phyloP scores from a whole-genome alignment of 1,139 yeast genomes.

The Yarrowia galli region DNA sequence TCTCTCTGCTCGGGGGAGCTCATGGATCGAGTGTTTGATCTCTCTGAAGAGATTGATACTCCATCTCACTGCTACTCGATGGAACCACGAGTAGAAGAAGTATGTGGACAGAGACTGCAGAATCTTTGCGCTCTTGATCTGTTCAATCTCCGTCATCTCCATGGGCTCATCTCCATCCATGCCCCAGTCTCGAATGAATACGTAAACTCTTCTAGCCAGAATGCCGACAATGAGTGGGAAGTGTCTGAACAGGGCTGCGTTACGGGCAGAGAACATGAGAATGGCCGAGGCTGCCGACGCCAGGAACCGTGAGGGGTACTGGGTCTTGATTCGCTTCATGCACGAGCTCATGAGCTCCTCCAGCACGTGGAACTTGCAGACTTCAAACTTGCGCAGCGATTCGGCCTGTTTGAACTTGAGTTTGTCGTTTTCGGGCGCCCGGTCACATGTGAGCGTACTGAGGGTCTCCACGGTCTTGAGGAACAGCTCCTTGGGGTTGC shows the following conservation, averaged over 20 bases:
- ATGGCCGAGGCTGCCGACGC: slow-evolving; percentile 68
- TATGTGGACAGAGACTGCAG: slow-evolving; percentile 58
- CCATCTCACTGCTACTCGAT: slow-evolving; percentile 49
- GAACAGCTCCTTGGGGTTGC: slow-evolving; percentile 81
- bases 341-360: slow-evolving; percentile 66
- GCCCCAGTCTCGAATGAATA: slow-evolving; percentile 71
- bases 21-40: slow-evolving; percentile 37
- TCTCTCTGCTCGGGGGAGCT: slow-evolving; percentile 28
- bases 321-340: slow-evolving; percentile 63
- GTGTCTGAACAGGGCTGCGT: slow-evolving; percentile 50
- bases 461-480: slow-evolving; percentile 72
- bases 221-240: slow-evolving; percentile 53
- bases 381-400: slow-evolving; percentile 47
- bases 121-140: slow-evolving; percentile 52
- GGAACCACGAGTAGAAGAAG: slow-evolving; percentile 55
- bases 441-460: slow-evolving; percentile 50
- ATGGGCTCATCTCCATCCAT: slow-evolving; percentile 53
- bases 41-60: slow-evolving; percentile 24
- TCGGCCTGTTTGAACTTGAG: slow-evolving; percentile 34
- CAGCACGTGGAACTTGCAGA: slow-evolving; percentile 67
- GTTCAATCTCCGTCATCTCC: slow-evolving; percentile 51
- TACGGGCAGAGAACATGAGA: slow-evolving; percentile 58
- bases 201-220: slow-evolving; percentile 65
- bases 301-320: slow-evolving; percentile 78
- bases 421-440: slow-evolving; percentile 42